Base-by-base conservation (phyloP, 352 stramenopile genomes). In the Globisporangium spiculum region DNA sequence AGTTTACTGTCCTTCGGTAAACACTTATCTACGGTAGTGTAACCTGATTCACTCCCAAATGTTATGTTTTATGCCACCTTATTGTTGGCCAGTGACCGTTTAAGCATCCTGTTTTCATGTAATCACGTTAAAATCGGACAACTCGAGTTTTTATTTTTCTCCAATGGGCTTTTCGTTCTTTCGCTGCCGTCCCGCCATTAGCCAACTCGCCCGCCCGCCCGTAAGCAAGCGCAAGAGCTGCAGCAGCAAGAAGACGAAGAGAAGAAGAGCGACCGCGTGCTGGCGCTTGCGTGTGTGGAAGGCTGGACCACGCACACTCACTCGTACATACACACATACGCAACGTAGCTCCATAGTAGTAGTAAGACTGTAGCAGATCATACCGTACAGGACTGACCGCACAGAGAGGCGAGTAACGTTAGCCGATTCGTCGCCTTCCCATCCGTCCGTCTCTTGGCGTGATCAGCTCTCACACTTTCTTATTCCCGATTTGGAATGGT, bases 181-280 rank as follows among this genome's bases (percentile, higher is more conserved):
- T 52, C 27, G 32, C 57, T 20, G 8, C 34, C 57, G 52, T 63
- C 44, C 2, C 57, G 8, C 32, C 20, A 63, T 63, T 63, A 50
- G 20, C 36, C 57, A 59, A 32, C 38, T 46, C 38, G 38, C 38
- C 38, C 53, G 26, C 20, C 7, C 26, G 14, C 26, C 10, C 1
- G 53, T 0, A 24, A 24, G 22, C 53, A 59, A 36, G 48, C 38
- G 26, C 53, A 59, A 22, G 48, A 46, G 38, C 38, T 20, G 38
- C 12, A 27, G 48, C 6, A n/a, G 52, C 52, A 41, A 24, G 12
- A n/a, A 38, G 26, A 30, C 22, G 22, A 24, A 24, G 22, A 32
- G 26, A 59, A 36, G 52, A 58, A 32, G 22, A 34, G 50, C 4
- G 48, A 22, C 52, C 30, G 50, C 22, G 22, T 20, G 22, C 26